Base-by-base conservation (phyloP, 768 basidiomycete species). In the Trametopsis cervina region DNA sequence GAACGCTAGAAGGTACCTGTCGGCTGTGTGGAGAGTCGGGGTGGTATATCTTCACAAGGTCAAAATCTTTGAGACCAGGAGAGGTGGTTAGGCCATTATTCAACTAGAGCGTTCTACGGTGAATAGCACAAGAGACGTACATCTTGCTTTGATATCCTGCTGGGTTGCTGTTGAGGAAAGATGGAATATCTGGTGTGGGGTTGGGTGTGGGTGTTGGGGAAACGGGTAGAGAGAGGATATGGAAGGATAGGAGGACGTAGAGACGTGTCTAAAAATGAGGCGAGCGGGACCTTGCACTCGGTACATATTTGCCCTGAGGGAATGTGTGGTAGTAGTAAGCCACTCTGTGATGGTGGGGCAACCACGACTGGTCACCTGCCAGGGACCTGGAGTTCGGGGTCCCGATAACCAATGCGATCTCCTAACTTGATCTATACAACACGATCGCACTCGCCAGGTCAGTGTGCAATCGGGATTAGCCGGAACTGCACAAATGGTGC, bases 1-100 rank as follows among this genome's bases (percentile, higher is more conserved):
- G 74, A 41, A 73, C 62, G 35, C 65, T 57, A 4, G 76, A 59
- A 1, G 76, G 60, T 17, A 80, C 50, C 17, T 55, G 47, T 4
- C 70, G 70, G 22, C 70, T 68, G 9, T 66, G 60, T 2, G 70
- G 65, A 2, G 79, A 77, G 60, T 89, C 86, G 2, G 87, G 86
- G 57, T 89, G 87, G 58, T 87, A 77, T 9, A 70, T 60, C 39
- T 81, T 78, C 33, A 84, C 85, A 35, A 89, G 75, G 24, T 88
- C 85, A 56, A 81, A 87, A 61, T 88, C 86, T 86, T 45, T 10
- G n/a, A n/a, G n/a, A n/a, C n/a, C n/a, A n/a, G n/a, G n/a, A n/a
- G n/a, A n/a, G n/a, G n/a, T n/a, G n/a, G n/a, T 15, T 46, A 15
- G 15, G 27, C 15, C 18, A 35, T 24, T 20, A 23, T 22, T 23